These are phyloP conservation scores for Solanum chmielewskii DNA, from an alignment of 257 asterid genomes.

Conservation along the genomic window DNA sequence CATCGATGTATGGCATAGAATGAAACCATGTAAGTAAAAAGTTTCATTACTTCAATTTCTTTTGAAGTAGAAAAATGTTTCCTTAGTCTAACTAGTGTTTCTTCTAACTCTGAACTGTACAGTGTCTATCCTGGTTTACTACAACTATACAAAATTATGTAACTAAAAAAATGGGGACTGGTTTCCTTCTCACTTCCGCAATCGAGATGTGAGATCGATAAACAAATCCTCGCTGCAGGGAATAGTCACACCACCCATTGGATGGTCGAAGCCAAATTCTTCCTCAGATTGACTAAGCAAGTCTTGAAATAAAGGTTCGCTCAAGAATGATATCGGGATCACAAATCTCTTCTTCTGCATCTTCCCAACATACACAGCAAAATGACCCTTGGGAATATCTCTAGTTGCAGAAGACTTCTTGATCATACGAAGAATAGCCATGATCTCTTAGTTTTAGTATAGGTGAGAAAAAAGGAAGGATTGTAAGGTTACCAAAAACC, in stretches of 20 bases:
- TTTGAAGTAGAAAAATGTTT: not conserved
- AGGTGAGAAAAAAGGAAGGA: not conserved
- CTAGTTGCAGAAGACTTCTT: not conserved
- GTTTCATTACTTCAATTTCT: not conserved
- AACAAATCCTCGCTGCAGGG: not conserved
- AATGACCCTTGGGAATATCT: not conserved
- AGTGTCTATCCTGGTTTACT: not conserved
- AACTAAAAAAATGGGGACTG: not conserved
- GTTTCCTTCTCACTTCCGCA: not conserved
- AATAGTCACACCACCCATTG: not conserved
- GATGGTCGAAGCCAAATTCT: not conserved
- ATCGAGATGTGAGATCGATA: not conserved
- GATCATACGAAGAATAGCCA: not conserved
- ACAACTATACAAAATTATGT: not conserved
- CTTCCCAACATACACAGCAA: not conserved
- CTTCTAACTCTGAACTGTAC: not conserved
- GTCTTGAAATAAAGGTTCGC: not conserved
- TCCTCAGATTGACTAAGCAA: not conserved
- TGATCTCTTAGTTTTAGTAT: not conserved
- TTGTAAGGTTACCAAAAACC: not conserved
- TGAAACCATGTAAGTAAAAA: not conserved
- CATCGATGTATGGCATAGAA: not conserved
- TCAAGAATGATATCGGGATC: not conserved
- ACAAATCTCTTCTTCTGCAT: not conserved
- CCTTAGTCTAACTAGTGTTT: not conserved